A percentile compares a stretch with the other conserved stretches of the same genome.
Conservation (phyloP, 2,329 filamentous ascomycete genomes). For the Aspergillus bombycis region DNA sequence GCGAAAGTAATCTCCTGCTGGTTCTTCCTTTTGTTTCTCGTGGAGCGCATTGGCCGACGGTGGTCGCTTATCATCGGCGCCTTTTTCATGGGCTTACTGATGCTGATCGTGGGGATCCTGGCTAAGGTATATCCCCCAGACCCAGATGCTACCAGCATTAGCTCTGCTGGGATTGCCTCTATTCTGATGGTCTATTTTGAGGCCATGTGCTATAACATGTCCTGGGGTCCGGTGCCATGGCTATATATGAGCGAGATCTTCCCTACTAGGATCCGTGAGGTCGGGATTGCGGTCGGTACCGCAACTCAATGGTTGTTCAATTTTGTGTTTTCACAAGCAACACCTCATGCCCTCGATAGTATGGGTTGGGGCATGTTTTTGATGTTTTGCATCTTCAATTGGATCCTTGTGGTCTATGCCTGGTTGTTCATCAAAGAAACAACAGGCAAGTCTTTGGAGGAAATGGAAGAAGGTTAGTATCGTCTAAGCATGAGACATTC, state of each 20-base stretch:
- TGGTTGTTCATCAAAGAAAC: constrained; percentile 46
- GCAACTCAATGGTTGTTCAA: constrained; percentile 46
- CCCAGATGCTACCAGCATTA: constrained; percentile 31
- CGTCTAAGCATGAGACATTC: background rate
- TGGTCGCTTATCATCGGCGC: constrained; percentile 53
- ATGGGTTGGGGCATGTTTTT: constrained; percentile 45
- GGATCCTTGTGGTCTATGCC: constrained; percentile 37
- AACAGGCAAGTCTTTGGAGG: constrained; percentile 42
- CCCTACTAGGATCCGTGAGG: constrained; percentile 42
- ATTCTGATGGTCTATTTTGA: constrained; percentile 53
- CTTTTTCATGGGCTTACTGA: constrained; percentile 54
- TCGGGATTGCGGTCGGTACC: constrained; percentile 42
- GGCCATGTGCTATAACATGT: constrained; percentile 36
- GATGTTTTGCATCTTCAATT: constrained; percentile 44
- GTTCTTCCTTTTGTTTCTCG: constrained; percentile 54
- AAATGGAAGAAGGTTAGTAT: constrained; percentile 35
- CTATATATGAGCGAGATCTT: constrained; percentile 44
- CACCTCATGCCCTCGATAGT: constrained; percentile 44
- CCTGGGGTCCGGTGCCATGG: constrained; percentile 42
- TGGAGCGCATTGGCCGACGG: constrained; percentile 54
- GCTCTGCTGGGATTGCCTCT: constrained; percentile 46
- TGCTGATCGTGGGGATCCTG: constrained; percentile 55
- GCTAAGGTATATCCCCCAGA: constrained; percentile 48
- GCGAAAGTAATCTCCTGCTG: constrained; percentile 54
- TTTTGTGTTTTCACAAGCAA: constrained; percentile 47